Percentiles rank a stretch among this genome's conserved stretches.
These are phyloP conservation scores for Craspedostauros australis DNA, from an alignment of 108 stramenopile genomes.

Conservation along the genomic window DNA sequence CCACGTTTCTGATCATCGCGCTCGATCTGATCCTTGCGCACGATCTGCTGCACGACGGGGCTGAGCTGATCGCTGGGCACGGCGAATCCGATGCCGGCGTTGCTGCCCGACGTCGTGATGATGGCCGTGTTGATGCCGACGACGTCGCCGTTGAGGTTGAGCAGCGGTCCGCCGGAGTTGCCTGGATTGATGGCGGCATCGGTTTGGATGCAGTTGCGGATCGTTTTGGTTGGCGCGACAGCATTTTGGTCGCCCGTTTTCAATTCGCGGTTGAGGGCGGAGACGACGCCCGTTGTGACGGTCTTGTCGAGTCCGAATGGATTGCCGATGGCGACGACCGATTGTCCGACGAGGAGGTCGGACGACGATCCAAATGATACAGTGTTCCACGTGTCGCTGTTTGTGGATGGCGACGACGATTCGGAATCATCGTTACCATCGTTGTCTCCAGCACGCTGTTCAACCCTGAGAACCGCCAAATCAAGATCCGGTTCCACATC, in stretches of 20 bases:
- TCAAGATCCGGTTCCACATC: conserved; percentile 85
- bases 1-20: conserved; percentile 12
- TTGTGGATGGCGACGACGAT: too few relatives aligned
- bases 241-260: conserved; percentile 28
- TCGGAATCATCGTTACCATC: conserved; percentile 1
- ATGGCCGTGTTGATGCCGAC: conserved; percentile 93
- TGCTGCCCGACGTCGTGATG: conserved; percentile 55
- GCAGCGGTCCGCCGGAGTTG: conserved; percentile 87
- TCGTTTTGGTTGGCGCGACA: conserved; percentile 57
- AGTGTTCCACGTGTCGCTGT: not conserved
- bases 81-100: conserved; percentile 81
- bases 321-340: conserved; percentile 88
- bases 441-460: conserved; percentile 13
- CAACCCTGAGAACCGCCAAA: conserved; percentile 67
- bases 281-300: conserved; percentile 80
- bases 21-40: conserved; percentile 24
- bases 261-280: conserved; percentile 82
- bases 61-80: conserved; percentile 61
- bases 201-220: conserved; percentile 82
- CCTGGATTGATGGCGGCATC: conserved; percentile 95
- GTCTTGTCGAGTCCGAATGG: conserved; percentile 83
- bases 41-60: conserved; percentile 26
- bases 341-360: conserved; percentile 79
- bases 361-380: conserved; percentile 49
- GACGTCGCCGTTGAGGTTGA: conserved; percentile 73